phyloP scores from a whole-genome alignment of 2,329 filamentous ascomycete genomes.

The Epichloe elymi region DNA sequence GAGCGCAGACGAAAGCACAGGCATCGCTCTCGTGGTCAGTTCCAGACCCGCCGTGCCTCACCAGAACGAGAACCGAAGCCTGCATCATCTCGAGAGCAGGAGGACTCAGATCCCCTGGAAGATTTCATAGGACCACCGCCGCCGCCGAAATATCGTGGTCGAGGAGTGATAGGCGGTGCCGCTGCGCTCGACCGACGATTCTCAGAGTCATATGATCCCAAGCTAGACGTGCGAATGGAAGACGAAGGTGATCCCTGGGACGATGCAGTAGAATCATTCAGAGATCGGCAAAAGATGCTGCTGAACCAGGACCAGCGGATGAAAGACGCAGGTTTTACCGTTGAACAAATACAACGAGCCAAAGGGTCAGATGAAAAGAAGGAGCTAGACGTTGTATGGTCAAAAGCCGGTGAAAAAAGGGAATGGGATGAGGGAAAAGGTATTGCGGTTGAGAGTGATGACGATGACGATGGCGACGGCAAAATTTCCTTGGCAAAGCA shows the following conservation, averaged over 20 bases:
- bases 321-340: conserved; percentile 64
- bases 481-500: not conserved
- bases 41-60: not conserved
- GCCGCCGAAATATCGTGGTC: conserved; percentile 43
- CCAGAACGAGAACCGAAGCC: not conserved
- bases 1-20: conserved; percentile 19
- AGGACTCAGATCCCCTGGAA: conserved; percentile 57
- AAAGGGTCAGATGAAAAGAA: conserved; percentile 47
- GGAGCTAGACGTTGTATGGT: conserved; percentile 56
- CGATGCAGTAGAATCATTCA: conserved; percentile 61
- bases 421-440: conserved; percentile 48
- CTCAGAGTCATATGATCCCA: conserved; percentile 48
- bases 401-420: conserved; percentile 49
- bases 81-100: conserved; percentile 6
- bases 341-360: conserved; percentile 50
- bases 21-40: conserved; percentile 15
- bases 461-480: not conserved
- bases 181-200: conserved; percentile 74
- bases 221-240: conserved; percentile 40
- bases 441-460: conserved; percentile 1
- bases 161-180: conserved; percentile 48
- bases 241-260: conserved; percentile 53
- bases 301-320: conserved; percentile 64
- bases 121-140: conserved; percentile 65
- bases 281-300: conserved; percentile 66